phyloP scores from a whole-genome alignment of 176 grass and related monocot species.

The Oryza officinalis region DNA sequence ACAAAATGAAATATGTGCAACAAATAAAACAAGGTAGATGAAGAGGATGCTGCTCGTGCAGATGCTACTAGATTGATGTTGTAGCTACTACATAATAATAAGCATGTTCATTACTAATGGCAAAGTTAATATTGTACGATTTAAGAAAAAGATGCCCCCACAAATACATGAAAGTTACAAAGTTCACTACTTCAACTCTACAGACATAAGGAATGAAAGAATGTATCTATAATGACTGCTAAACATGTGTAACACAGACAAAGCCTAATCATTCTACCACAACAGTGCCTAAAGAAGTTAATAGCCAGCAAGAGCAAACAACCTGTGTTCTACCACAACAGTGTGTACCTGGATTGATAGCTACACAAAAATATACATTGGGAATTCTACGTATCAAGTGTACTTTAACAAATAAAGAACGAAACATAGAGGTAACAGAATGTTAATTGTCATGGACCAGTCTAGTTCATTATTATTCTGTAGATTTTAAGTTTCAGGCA shows the following conservation, averaged over 20 bases:
- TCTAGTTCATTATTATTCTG: not conserved
- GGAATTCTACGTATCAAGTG: not conserved
- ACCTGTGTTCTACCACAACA: not conserved
- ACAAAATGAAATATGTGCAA: not conserved
- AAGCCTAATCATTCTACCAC: too few species aligned
- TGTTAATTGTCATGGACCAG: not conserved
- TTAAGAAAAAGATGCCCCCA: not conserved
- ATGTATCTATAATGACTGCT: not conserved
- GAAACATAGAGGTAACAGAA: not conserved
- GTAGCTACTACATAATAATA: not conserved
- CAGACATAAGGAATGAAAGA: not conserved
- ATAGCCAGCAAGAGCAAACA: not conserved
- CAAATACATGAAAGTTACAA: not conserved
- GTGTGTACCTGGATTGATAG: not conserved
- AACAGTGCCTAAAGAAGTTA: not conserved
- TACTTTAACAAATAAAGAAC: not conserved
- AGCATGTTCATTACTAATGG: not conserved
- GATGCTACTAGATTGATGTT: constrained; percentile 10
- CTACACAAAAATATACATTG: not conserved
- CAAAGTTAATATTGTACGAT: not conserved
- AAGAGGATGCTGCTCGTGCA: not conserved
- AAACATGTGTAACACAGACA: not conserved
- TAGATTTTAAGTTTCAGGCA: not conserved
- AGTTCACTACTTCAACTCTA: not conserved
- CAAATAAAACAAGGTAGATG: not conserved